Conservation (phyloP, 2,329 filamentous ascomycete genomes). For the Alternaria solani region DNA sequence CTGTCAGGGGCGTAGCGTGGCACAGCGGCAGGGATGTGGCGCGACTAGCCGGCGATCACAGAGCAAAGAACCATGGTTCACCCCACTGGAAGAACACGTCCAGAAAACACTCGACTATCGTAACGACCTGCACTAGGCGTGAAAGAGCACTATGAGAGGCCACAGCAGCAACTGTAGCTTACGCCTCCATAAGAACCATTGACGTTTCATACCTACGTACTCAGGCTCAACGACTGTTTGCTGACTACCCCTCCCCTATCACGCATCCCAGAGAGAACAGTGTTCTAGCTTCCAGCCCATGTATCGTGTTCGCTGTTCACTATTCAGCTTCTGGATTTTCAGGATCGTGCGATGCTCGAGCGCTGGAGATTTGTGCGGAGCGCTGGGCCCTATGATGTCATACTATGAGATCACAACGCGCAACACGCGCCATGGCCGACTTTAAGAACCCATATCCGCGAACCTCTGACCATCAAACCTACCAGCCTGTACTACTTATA, state of each 20-base stretch:
- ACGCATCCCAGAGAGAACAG: too few species aligned
- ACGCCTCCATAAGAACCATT: too few species aligned
- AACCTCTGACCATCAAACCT: not conserved
- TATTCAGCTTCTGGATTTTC: too few species aligned
- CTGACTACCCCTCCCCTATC: too few species aligned
- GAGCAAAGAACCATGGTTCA: not conserved
- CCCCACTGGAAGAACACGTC: not conserved
- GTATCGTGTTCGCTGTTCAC: too few species aligned
- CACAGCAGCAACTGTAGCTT: too few species aligned
- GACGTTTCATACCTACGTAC: too few species aligned
- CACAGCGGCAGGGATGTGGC: constrained; percentile 3
- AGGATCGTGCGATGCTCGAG: not conserved
- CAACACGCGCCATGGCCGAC: constrained; percentile 1
- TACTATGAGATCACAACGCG: constrained; percentile 19
- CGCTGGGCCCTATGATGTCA: constrained; percentile 19
- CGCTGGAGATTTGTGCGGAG: not conserved
- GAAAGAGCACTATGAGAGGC: not conserved
- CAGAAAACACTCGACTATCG: too few species aligned
- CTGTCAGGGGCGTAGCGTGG: constrained; percentile 25
- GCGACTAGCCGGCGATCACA: constrained; percentile 4
- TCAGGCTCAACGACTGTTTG: too few species aligned
- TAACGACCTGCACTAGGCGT: not conserved
- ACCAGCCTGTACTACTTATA: not conserved
- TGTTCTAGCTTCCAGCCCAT: too few species aligned
- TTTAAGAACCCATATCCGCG: not conserved